Conservation (phyloP, 805 yeast species). For the Cyberlindnera veronae region DNA sequence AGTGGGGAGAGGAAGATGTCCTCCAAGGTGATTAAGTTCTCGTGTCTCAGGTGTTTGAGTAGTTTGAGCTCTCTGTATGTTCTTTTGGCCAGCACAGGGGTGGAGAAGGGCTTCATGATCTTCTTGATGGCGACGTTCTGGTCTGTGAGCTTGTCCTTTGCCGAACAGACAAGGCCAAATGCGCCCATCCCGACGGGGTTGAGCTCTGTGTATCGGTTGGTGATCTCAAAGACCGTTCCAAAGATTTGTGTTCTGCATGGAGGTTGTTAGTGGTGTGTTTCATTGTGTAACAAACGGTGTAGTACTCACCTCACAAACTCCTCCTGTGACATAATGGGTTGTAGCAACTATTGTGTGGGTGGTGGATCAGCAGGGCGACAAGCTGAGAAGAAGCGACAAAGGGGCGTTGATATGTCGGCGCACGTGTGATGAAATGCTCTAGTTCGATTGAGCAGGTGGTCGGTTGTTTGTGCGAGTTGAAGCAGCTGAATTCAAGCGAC, state of each 20-base stretch:
- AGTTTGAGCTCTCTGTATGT: slow-evolving; percentile 94
- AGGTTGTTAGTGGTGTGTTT: slow-evolving; percentile 9
- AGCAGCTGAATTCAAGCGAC: no score
- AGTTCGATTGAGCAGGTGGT: no score
- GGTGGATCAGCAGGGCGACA: no score
- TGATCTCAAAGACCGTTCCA: slow-evolving; percentile 93
- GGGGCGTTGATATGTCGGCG: no score
- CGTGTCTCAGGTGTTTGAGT: slow-evolving; percentile 90
- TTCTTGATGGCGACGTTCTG: slow-evolving; percentile 97
- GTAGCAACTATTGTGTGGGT: no score
- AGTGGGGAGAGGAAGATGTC: slow-evolving; percentile 92
- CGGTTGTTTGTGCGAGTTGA: no score
- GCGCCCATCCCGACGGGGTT: slow-evolving; percentile 99
- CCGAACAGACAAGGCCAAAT: slow-evolving; percentile 96
- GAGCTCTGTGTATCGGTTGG: slow-evolving; percentile 82
- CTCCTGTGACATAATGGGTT: slow-evolving; percentile 27
- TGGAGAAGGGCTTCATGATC: slow-evolving; percentile 95
- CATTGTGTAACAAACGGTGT: no score
- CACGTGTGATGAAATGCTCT: no score
- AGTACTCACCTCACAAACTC: slow-evolving; percentile 12
- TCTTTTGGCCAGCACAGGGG: slow-evolving; percentile 92
- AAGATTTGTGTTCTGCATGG: slow-evolving; percentile 76
- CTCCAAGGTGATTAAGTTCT: slow-evolving; percentile 86
- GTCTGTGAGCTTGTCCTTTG: slow-evolving; percentile 82
- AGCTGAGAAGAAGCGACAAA: no score